Conservation (phyloP, 192 early-diverging fungal species). For the Backusella tarrabulga region DNA sequence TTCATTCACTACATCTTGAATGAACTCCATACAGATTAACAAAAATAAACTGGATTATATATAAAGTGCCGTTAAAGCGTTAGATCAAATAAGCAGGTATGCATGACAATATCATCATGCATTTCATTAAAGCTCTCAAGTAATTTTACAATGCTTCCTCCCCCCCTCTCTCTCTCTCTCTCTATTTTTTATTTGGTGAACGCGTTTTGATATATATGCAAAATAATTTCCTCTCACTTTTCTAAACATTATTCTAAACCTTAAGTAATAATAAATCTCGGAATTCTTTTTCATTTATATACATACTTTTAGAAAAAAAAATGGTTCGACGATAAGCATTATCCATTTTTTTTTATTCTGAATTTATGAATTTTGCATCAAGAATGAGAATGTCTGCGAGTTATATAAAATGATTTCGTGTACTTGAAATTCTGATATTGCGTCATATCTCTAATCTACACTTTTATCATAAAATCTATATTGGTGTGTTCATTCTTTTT, state of each 20-base stretch:
- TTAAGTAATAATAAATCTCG: background rate
- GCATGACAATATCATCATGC: background rate
- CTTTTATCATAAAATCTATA: no score
- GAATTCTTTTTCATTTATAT: background rate
- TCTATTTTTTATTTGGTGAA: background rate
- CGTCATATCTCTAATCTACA: no score
- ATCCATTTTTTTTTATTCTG: background rate
- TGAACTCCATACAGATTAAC: background rate
- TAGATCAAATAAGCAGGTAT: background rate
- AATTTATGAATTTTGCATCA: background rate
- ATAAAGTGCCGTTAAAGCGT: no score
- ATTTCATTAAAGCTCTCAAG: background rate
- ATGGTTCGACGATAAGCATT: background rate
- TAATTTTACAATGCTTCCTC: background rate
- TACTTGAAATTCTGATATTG: no score
- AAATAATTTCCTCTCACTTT: background rate
- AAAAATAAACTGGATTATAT: no score
- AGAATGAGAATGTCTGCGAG: no score
- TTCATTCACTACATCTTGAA: background rate
- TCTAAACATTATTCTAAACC: background rate
- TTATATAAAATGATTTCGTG: no score
- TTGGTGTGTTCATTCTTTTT: no score
- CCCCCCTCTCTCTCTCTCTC: no score
- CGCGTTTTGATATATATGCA: background rate
- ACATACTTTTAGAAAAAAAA: no score